Evolutionary conservation across 805 yeast genomes (phyloP).

Genomic region (Nakazawaea ambrosiae): DNA sequence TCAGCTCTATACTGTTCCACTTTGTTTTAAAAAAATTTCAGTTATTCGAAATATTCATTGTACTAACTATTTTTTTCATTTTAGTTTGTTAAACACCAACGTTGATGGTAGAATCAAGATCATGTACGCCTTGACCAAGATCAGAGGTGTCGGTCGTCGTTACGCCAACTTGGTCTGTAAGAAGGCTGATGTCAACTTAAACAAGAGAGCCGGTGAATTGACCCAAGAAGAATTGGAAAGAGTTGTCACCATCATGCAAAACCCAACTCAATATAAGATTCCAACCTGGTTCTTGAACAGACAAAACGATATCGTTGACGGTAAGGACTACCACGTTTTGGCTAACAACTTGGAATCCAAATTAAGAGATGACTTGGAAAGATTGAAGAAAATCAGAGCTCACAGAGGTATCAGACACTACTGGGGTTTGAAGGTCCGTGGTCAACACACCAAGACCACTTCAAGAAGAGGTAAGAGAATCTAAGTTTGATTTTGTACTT

Average conservation of each 20-base stretch:
- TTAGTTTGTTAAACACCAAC: conserved; percentile 98
- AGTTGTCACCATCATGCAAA: conserved; percentile 99
- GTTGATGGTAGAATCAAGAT: conserved; percentile 99
- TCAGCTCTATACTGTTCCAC: no score
- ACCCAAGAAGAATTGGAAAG: conserved; percentile 99
- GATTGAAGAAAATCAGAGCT: conserved; percentile 99
- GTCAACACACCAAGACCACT: conserved; percentile 99
- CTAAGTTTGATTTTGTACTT: conserved; percentile 2
- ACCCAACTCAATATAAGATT: conserved; percentile 98
- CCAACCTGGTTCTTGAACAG: conserved; percentile 99
- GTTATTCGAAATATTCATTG: no score
- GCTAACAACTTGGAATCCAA: conserved; percentile 99
- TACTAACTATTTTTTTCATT: no score
- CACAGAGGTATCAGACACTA: conserved; percentile 99
- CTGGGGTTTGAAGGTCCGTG: conserved; percentile 99
- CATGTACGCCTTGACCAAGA: conserved; percentile 99
- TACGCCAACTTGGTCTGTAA: conserved; percentile 99
- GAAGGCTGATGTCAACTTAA: conserved; percentile 98
- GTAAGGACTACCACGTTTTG: conserved; percentile 98
- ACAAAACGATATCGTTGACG: conserved; percentile 97
- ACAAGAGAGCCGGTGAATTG: conserved; percentile 99
- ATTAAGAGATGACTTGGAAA: conserved; percentile 99
- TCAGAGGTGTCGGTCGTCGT: conserved; percentile 99
- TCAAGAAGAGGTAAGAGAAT: conserved; percentile 78
- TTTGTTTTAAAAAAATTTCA: no score